phyloP scores from a whole-genome alignment of 345 rosid species.

The Euphorbia pulcherrima region DNA sequence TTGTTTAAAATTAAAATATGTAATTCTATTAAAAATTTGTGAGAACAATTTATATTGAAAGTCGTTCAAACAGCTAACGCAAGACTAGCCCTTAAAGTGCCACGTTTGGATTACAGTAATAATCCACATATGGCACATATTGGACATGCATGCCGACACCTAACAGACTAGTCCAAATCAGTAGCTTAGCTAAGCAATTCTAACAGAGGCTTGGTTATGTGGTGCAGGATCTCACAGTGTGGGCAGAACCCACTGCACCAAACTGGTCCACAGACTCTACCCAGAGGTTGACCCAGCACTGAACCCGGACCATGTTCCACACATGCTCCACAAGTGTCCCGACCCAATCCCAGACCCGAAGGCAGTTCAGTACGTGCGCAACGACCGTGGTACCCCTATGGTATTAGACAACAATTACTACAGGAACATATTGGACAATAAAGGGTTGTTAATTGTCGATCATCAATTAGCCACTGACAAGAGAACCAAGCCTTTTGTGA shows the following conservation, averaged over 20 bases:
- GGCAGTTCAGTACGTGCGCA: slow-evolving; percentile 91
- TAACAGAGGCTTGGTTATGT: not conserved
- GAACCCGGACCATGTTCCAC: slow-evolving; percentile 76
- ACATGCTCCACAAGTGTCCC: slow-evolving; percentile 95
- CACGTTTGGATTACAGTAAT: no score
- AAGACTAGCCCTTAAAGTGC: no score
- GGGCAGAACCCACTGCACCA: slow-evolving; percentile 91
- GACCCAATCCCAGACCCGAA: slow-evolving; percentile 94
- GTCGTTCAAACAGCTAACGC: no score
- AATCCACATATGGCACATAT: not conserved
- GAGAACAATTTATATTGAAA: no score
- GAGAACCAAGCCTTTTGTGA: slow-evolving; percentile 78
- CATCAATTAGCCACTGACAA: slow-evolving; percentile 85
- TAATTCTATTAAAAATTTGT: no score
- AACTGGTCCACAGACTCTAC: slow-evolving; percentile 85
- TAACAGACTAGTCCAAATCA: not conserved
- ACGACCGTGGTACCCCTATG: slow-evolving; percentile 96
- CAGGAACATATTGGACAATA: slow-evolving; percentile 89
- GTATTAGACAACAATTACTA: slow-evolving; percentile 88
- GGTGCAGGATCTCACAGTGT: slow-evolving; percentile 80
- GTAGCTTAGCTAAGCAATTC: not conserved
- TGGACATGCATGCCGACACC: not conserved
- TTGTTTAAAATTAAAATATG: no score
- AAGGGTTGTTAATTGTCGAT: slow-evolving; percentile 82
- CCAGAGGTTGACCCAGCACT: slow-evolving; percentile 76